Conservation (phyloP, 163 green algal species). For the Scenedesmus sp. region DNA sequence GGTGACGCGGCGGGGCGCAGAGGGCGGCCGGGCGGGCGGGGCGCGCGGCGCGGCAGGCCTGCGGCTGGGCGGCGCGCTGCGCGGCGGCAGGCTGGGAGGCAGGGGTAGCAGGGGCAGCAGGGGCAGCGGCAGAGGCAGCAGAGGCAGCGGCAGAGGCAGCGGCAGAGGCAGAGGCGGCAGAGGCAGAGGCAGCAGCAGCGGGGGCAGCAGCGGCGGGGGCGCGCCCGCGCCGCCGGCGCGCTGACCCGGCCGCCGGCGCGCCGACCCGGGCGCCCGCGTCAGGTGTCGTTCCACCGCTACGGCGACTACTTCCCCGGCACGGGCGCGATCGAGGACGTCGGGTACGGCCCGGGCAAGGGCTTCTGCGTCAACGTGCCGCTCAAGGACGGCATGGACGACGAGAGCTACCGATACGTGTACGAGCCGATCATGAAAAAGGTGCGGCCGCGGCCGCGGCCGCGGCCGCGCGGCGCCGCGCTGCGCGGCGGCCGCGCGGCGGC, state of each 20-base stretch:
- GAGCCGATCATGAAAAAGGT: conserved; percentile 93
- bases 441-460: neutral
- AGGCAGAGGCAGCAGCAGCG: neutral
- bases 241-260: neutral
- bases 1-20: conserved; percentile 50
- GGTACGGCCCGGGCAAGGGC: conserved; percentile 67
- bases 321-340: conserved; percentile 77
- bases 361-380: conserved; percentile 95
- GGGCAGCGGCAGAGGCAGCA: neutral
- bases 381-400: conserved; percentile 92
- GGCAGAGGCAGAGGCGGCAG: neutral
- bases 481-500: no score
- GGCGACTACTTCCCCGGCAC: conserved; percentile 96
- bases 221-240: no score
- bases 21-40: neutral
- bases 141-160: neutral
- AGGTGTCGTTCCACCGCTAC: conserved; percentile 91
- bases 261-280: neutral
- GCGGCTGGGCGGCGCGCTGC: neutral
- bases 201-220: neutral
- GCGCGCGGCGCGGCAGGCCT: conserved; percentile 76
- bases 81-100: no score
- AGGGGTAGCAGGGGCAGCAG: neutral
- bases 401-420: conserved; percentile 87
- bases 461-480: no score